Conservation (phyloP, 306 rosid species). For the Hippophae rhamnoides region DNA sequence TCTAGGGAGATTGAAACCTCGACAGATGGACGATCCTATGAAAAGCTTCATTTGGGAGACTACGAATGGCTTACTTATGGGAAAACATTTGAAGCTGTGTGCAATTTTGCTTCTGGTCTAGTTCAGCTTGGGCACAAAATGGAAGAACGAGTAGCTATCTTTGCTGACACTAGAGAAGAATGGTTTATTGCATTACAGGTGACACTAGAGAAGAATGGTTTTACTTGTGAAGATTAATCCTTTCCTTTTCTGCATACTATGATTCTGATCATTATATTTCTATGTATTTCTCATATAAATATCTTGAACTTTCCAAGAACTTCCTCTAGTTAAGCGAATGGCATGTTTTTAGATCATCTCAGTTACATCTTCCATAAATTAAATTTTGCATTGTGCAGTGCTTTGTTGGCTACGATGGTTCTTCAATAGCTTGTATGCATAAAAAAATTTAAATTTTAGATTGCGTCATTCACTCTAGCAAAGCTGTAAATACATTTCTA, state of each 20-base stretch:
- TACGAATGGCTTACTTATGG: slow-evolving; percentile 75
- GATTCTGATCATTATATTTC: neutral
- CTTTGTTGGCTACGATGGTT: neutral
- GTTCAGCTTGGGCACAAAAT: slow-evolving; percentile 49
- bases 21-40: slow-evolving; percentile 60
- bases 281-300: neutral
- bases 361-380: neutral
- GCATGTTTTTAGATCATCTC: neutral
- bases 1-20: slow-evolving; percentile 44
- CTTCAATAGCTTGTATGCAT: slow-evolving; percentile 1
- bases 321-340: neutral
- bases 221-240: slow-evolving; percentile 1
- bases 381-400: neutral
- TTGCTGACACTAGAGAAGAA: slow-evolving; percentile 81
- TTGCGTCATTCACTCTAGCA: neutral
- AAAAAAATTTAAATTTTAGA: neutral
- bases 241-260: slow-evolving; percentile 6
- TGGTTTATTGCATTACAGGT: slow-evolving; percentile 98
- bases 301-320: neutral
- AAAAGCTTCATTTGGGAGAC: slow-evolving; percentile 81
- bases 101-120: slow-evolving; percentile 69
- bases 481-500: slow-evolving; percentile 1
- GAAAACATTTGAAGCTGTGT: slow-evolving; percentile 50
- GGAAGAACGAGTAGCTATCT: slow-evolving; percentile 79
- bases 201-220: slow-evolving; percentile 11